phyloP scores from a whole-genome alignment of 192 early-diverging fungal genomes.

The Entrophospora sp. region DNA sequence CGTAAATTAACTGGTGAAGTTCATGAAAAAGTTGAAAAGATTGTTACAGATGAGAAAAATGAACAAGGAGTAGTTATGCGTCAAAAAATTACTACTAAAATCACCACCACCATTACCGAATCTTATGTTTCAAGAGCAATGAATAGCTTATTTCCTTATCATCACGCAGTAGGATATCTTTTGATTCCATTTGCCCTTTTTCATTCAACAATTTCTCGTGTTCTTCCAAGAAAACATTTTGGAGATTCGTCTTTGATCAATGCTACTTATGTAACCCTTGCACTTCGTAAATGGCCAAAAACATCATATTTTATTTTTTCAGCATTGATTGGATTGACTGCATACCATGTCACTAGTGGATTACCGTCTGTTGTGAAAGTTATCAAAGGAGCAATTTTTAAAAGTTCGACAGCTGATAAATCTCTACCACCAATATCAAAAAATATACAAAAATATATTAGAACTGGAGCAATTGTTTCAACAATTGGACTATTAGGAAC shows the following conservation, averaged over 20 bases:
- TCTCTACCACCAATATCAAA: background rate
- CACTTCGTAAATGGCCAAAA: background rate
- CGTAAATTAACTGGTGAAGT: constrained; percentile 7
- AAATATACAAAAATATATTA: background rate
- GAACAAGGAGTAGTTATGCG: background rate
- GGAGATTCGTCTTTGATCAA: constrained; percentile 19
- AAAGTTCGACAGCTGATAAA: background rate
- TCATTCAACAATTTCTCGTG: constrained; percentile 10
- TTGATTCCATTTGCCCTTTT: constrained; percentile 25
- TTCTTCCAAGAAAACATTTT: constrained; percentile 4
- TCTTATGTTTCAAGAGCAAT: constrained; percentile 8
- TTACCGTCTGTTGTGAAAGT: background rate
- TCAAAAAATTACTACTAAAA: constrained; percentile 23
- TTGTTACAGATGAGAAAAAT: constrained; percentile 1
- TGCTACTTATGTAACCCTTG: constrained; percentile 8
- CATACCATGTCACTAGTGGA: constrained; percentile 14
- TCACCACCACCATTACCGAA: constrained; percentile 19
- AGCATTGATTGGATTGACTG: background rate
- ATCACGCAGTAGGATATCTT: constrained; percentile 28
- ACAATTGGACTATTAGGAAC: background rate
- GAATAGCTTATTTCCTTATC: constrained; percentile 20
- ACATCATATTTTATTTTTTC: background rate
- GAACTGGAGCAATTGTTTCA: background rate
- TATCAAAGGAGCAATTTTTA: background rate
- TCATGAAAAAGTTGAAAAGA: constrained; percentile 16